Evolutionary conservation across 176 grass and related monocot genomes (phyloP), one percentile per base, ranked within the genome.

Genomic region (Aegilops bicornis): DNA sequence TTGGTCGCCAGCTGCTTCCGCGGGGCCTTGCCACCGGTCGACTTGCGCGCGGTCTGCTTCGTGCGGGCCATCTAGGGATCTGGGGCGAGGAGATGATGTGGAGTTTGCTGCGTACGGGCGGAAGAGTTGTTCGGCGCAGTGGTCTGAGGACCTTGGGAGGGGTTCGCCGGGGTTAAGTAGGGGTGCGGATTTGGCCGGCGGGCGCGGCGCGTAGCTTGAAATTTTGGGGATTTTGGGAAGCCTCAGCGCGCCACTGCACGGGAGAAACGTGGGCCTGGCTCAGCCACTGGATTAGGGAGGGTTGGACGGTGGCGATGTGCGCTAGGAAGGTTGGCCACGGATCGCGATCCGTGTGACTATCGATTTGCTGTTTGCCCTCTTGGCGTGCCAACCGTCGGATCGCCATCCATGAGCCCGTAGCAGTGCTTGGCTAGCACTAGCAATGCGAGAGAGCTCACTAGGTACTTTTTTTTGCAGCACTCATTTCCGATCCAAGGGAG

Each of bases 31-130:
- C 92, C 95, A 22, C 89, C 91, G 0, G 92, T 95, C 0, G 92
- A 97, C 76, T 97, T 97, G 29, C 95, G 78, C n/a, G 94, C 92
- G 8, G 92, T 97, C 86, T 97, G 92, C 89, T 97, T 97, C 37
- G 94, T 97, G 74, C 91, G 81, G 60, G 94, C 94, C 94, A 97
- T 97, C 2, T 40, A 0, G 37, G 17, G 69, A 14, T 72, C 69
- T 40, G 69, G 27, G 19, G 0, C 52, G 63, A n/a, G 79, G 45
- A 5, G 6, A 10, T 5, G 4, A 0, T 4, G 5, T 6, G 63
- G 60, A 1, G 10, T 22, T 52, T 7, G 59, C 25, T 27, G 31
- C 8, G 31, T 2, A 4, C 9, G 6, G 6, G 43, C 0, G 20
- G 3, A 31, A 6, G 52, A 60, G 29, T 8, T 61, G 59, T n/a